phyloP scores from a whole-genome alignment of 441 rosid genomes.

The Corymbia citriodora region DNA sequence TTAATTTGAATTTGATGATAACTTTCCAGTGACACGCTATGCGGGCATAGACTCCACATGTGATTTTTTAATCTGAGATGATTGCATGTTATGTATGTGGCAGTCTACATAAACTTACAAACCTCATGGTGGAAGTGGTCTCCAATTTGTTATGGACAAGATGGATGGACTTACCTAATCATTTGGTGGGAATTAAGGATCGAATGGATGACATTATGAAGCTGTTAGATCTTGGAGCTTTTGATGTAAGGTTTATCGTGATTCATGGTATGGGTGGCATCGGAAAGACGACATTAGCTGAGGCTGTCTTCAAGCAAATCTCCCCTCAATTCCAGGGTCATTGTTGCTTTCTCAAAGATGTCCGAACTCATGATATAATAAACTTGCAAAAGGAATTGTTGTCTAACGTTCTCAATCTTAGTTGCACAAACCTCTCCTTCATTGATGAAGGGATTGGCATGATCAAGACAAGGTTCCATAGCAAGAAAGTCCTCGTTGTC shows the following conservation, averaged over 20 bases:
- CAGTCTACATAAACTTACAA: neutral
- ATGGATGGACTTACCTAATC: neutral
- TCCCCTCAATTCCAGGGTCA: neutral
- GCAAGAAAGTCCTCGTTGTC: neutral
- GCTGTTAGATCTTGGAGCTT: neutral
- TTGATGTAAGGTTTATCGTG: neutral
- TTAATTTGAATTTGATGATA: neutral
- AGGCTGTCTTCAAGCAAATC: neutral
- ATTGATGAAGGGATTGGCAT: neutral
- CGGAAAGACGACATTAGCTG: neutral
- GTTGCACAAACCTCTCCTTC: neutral
- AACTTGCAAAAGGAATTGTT: neutral
- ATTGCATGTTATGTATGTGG: neutral
- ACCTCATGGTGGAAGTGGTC: neutral
- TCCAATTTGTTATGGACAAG: neutral
- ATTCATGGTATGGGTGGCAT: constrained; percentile 3
- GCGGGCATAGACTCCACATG: neutral
- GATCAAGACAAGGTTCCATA: neutral
- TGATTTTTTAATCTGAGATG: neutral
- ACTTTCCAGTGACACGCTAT: neutral
- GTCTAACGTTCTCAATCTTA: neutral
- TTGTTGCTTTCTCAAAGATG: neutral
- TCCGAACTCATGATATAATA: neutral
- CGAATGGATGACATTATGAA: neutral
- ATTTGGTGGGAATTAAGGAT: neutral